Base-by-base conservation (phyloP, 2,329 filamentous ascomycete species). In the Penicillium sp. region DNA sequence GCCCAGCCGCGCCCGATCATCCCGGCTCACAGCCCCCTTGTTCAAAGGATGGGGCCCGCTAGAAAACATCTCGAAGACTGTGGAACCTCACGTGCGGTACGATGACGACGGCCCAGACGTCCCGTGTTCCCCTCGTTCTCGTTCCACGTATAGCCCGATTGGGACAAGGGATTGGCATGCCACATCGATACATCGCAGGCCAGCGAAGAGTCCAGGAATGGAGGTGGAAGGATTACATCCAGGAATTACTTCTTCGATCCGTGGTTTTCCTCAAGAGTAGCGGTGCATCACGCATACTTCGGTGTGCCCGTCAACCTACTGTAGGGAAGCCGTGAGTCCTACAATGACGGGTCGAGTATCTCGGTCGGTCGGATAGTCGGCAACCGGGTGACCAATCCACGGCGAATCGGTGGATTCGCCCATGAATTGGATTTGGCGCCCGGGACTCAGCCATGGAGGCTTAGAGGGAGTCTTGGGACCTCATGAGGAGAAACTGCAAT, bases 1-100 rank as follows among this genome's bases (percentile, higher is more conserved):
- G 33, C 35, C 18, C 6, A 24, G 18, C 16, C 14, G 31, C 16
- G 33, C 33, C 33, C 33, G 18, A 38, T 5, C 13, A 33, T n/a
- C 10, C 18, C 5, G 7, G 4, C 10, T 38, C 16, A 38, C 35
- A 38, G 35, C 35, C 35, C 35, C 35, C 35, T 20, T 13, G 35
- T 20, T 38, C 18, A 38, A 28, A 28, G 1, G 35, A 20, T 11
- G 35, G 35, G 33, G 35, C 6, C 35, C 35, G 35, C 35, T 38
- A 38, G 39, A 41, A 55, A 33, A 39, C 44, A 51, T 57, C 47
- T 57, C 50, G 55, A 55, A 57, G 42, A 49, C 27, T 45, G 55
- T 51, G 55, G 55, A 41, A 47, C 33, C 55, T 46, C 39, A 31
- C 49, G 36, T 57, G 51, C 47, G 49, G 27, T 38, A 55, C 55